Percentiles rank a stretch among this genome's conserved stretches.
Evolutionary conservation across 2,329 filamentous ascomycete genomes (phyloP).

Genomic region (Thielaviopsis populi): DNA sequence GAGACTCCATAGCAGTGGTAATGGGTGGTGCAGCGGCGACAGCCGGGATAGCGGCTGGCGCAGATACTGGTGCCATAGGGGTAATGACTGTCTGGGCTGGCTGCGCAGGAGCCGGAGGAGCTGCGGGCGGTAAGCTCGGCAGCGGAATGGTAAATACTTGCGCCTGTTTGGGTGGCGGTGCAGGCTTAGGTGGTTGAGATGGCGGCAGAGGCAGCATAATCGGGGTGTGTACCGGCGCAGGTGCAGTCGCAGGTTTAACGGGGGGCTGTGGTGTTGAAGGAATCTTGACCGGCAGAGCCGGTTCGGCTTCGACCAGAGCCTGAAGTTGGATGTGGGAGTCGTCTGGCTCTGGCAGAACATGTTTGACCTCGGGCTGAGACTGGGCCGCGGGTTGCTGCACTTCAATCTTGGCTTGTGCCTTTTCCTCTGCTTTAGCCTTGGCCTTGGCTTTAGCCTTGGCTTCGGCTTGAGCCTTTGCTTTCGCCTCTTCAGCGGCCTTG

Average conservation of each 20-base stretch:
- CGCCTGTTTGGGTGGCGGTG: not conserved
- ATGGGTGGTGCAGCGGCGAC: not conserved
- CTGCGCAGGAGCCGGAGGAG: not conserved
- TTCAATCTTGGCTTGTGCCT: not conserved
- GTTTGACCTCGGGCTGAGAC: not conserved
- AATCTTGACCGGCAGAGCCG: not conserved
- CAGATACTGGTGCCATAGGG: conserved; percentile 2
- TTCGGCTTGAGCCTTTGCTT: not conserved
- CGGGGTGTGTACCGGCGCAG: not conserved
- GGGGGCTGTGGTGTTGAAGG: not conserved
- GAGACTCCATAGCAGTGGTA: not conserved
- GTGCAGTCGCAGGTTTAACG: not conserved
- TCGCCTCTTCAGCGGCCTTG: not conserved
- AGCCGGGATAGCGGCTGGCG: not conserved
- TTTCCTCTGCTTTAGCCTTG: not conserved
- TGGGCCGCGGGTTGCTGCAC: not conserved
- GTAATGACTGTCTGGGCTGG: not conserved
- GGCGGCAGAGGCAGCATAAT: not conserved
- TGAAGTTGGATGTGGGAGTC: conserved; percentile 10
- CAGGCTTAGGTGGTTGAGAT: conserved; percentile 2
- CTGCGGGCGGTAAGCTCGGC: conserved; percentile 3
- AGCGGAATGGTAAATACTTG: conserved; percentile 14
- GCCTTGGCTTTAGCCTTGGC: not conserved
- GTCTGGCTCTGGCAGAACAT: conserved; percentile 7
- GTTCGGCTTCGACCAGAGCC: conserved; percentile 11